Evolutionary conservation across 768 basidiomycete genomes (phyloP), one percentile per base, ranked within the genome.

Genomic region (Suillus ampliporus): DNA sequence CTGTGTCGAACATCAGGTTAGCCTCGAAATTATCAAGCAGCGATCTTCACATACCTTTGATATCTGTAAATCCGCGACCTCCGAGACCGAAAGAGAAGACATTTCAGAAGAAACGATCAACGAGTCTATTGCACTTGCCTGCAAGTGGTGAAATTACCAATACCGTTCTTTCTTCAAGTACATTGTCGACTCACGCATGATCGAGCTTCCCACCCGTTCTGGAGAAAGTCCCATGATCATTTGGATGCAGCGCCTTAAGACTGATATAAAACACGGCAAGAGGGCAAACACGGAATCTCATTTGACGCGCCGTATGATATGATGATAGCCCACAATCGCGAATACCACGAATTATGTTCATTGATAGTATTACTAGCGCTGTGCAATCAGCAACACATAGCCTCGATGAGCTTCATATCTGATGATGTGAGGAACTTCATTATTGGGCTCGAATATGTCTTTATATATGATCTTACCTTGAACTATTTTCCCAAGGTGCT

Each of bases 31-130:
- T 15, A 23, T 17, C 37, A 10, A 38, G 19, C 31, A 17, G 38
- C 21, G 21, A 5, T 38, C 23, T 4, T 26, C 17, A 52, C 65
- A 1, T 31, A 61, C 68, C 43, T 67, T 61, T 48, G 61, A 37
- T 31, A 57, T 65, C 40, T 69, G 65, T 51, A 69, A 59, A 34
- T 62, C 68, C 46, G 46, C 60, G 51, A 41, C 3, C 47, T 61
- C 46, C 10, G 63, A 46, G 2, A 4, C 14, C 5, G 68, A 48
- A 35, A 63, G 21, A 21, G 26, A 58, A 46, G 46, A 23, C 46
- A 46, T 46, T 13, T 46, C 10, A 46, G 4, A n/a, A 46, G 21
- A 5, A 46, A 46, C 5, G 21, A 23, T 46, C 46, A n/a, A 8
- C n/a, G n/a, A 7, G 9, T 35, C 43, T n/a, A 21, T 21, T 44